phyloP scores from a whole-genome alignment of 352 stramenopile species.

The Phytopythium helicoides region DNA sequence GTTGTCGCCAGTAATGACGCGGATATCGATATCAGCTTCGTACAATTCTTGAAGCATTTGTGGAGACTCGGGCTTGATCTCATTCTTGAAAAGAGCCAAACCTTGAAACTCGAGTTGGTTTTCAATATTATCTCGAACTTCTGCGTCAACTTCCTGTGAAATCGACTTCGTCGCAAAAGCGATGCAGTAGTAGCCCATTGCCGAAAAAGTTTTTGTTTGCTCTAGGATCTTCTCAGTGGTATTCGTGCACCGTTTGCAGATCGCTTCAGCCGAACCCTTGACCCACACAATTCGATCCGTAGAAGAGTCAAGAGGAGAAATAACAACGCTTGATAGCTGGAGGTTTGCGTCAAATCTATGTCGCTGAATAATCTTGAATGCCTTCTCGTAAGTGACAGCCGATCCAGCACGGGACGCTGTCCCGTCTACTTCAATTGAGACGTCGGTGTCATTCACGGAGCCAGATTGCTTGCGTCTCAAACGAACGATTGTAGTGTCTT shows the following conservation, averaged over 20 bases:
- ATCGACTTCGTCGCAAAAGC: conserved; percentile 36
- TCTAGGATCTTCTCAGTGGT: conserved; percentile 22
- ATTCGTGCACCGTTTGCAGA: conserved; percentile 8
- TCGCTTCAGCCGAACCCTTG: conserved; percentile 32
- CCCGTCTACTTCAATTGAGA: conserved; percentile 1
- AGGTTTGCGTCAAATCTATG: conserved; percentile 37
- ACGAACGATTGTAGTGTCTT: background rate
- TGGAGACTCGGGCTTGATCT: conserved; percentile 54
- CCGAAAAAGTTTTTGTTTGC: conserved; percentile 24
- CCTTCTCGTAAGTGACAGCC: background rate
- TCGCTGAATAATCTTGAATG: conserved; percentile 28
- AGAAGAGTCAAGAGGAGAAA: conserved; percentile 5
- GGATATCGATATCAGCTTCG: conserved; percentile 50
- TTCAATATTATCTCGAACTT: conserved; percentile 37
- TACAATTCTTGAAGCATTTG: conserved; percentile 58
- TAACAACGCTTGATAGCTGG: conserved; percentile 40
- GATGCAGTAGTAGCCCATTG: conserved; percentile 68
- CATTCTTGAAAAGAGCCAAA: conserved; percentile 76
- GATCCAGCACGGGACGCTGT: no score
- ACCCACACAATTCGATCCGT: conserved; percentile 22
- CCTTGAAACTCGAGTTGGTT: conserved; percentile 46
- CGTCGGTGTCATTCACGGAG: background rate
- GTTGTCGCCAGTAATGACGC: conserved; percentile 77
- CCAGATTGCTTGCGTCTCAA: background rate
- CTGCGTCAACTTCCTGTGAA: conserved; percentile 1